Evolutionary conservation across 805 yeast species (phyloP).

Genomic region (Barnettozyma sucrosica): DNA sequence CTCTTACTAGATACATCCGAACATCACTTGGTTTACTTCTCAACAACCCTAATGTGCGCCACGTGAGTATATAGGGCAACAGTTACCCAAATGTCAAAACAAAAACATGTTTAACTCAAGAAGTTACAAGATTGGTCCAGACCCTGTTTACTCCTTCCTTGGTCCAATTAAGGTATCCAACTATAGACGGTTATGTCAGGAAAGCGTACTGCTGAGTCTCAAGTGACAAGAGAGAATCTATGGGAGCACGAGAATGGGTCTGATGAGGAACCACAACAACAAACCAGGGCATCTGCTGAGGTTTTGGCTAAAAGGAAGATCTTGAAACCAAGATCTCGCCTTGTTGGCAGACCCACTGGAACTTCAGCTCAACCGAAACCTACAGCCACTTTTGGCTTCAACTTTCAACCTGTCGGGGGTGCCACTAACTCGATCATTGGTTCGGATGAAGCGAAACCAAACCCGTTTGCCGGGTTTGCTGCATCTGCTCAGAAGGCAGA

Average conservation of each 20-base stretch:
- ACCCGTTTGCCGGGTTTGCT: conserved; percentile 13
- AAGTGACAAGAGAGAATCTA: conserved; percentile 50
- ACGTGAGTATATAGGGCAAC: neutral
- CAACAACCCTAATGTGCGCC: neutral
- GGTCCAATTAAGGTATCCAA: neutral
- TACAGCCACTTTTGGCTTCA: conserved; percentile 10
- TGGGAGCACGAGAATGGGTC: conserved; percentile 30
- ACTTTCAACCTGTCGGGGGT: neutral
- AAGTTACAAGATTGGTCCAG: neutral
- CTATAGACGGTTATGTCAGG: conserved; percentile 37
- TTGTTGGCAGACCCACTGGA: conserved; percentile 17
- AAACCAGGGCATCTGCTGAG: conserved; percentile 49
- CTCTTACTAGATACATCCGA: neutral
- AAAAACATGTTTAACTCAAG: neutral
- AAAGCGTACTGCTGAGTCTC: conserved; percentile 63
- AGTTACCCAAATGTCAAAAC: neutral
- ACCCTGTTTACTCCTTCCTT: neutral
- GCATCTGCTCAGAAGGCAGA: neutral
- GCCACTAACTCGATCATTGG: neutral
- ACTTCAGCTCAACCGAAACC: neutral
- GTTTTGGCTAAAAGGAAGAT: conserved; percentile 68
- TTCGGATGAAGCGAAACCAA: conserved; percentile 3
- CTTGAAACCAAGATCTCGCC: conserved; percentile 47
- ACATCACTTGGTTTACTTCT: neutral
- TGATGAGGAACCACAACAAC: conserved; percentile 29